Base-by-base conservation (phyloP, 768 basidiomycete genomes). In the Lentinula guzmanii region DNA sequence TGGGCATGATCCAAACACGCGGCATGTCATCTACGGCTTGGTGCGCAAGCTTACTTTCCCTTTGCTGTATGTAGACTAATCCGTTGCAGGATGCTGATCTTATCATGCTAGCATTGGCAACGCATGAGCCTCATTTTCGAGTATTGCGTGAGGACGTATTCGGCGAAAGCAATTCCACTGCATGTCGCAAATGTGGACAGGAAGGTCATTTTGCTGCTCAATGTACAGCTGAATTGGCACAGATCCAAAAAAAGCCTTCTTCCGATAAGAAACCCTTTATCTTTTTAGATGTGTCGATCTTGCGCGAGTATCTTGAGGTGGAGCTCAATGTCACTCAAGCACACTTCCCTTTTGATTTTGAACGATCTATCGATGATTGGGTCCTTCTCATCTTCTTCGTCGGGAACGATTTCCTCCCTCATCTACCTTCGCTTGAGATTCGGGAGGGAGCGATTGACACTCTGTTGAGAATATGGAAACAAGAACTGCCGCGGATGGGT, bases 311-410 rank as follows among this genome's bases (percentile, higher is more conserved):
- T 79, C 89, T 99, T 67, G 93, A 96, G 77, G 86, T 92, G 72
- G 97, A 98, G 73, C 88, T 99, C 65, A 86, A 93, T 75, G 82
- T 96, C 35, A 78, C 88, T n/a, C 76, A 83, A 63, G 74, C 82
- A 16, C 77, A 87, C 2, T 95, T 97, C 77, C 86, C 89, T 35
- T 98, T 96, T 83, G 86, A 91, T 69, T 81, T 98, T 73, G 97
- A 99, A 75, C 88, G 90, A 74, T 95, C 97, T 41, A 91, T 99
- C 75, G 97, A 99, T 83, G 97, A 99, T 74, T 99, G 97, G 97
- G 93, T 99, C 67, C 86, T 99, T 70, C 85, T 99, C 70, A 98
- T 98, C 67, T 99, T 99, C 86, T 98, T 99, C 76, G 97, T 99
- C 72, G 97, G 97, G 67, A 99, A 99, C 79, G 94, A 98, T 80